Conservation (phyloP, 768 basidiomycete species). For the Boletus tylopilopsis region DNA sequence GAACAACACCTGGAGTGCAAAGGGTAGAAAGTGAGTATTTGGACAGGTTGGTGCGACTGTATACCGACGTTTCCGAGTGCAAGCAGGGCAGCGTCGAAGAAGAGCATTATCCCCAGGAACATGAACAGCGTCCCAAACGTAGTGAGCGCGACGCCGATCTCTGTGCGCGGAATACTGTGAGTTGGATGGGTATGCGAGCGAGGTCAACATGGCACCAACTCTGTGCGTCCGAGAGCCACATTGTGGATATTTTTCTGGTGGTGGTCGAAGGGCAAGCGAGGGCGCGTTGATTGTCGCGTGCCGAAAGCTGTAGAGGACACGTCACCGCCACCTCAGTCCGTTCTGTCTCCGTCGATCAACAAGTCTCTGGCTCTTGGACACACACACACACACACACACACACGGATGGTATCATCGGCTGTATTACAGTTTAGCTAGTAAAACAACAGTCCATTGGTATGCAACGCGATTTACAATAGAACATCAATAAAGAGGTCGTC, state of each 20-base stretch:
- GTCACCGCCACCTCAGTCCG: slow-evolving; percentile 25
- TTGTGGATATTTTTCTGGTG: slow-evolving; percentile 15
- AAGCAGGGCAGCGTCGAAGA: slow-evolving; percentile 94
- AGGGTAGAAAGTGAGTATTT: not conserved
- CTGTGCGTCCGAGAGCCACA: slow-evolving; percentile 57
- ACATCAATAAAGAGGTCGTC: slow-evolving; percentile 18
- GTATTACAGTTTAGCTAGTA: slow-evolving; percentile 2
- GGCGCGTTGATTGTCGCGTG: not conserved
- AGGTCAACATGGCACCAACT: slow-evolving; percentile 24
- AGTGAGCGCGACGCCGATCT: slow-evolving; percentile 95
- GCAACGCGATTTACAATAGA: slow-evolving; percentile 23
- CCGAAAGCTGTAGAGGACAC: too few relatives aligned
- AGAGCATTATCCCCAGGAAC: slow-evolving; percentile 91
- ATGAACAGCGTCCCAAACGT: slow-evolving; percentile 95
- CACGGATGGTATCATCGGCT: slow-evolving; percentile 3
- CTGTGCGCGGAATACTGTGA: slow-evolving; percentile 38
- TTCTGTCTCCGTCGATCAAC: too few relatives aligned
- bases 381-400: not conserved
- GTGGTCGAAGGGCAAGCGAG: slow-evolving; percentile 2
- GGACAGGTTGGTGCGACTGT: not conserved
- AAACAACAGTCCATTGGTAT: slow-evolving; percentile 16
- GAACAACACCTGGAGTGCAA: slow-evolving; percentile 80
- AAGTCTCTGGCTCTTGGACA: too few relatives aligned
- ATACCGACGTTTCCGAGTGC: slow-evolving; percentile 93
- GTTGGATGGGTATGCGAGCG: not conserved